Conservation (phyloP, 768 basidiomycete genomes). For the Tubosaeta brunneosetosa region DNA sequence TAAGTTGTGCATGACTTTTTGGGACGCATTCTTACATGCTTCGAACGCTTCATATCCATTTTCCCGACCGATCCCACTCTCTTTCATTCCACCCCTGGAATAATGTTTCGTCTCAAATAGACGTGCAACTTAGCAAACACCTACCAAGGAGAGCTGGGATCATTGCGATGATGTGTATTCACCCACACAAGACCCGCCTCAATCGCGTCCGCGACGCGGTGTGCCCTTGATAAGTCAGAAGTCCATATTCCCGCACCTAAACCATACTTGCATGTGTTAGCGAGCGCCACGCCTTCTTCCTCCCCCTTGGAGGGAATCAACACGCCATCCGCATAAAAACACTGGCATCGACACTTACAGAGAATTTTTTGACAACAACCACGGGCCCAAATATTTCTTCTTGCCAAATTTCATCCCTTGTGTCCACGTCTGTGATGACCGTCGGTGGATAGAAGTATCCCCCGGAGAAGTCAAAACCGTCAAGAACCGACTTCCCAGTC, state of each 20-base stretch:
- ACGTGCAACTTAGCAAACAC: slow-evolving; percentile 1
- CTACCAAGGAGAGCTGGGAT: slow-evolving; percentile 85
- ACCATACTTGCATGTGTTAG: slow-evolving; percentile 76
- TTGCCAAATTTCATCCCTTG: slow-evolving; percentile 64
- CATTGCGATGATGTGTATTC: slow-evolving; percentile 86
- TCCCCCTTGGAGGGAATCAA: slow-evolving; percentile 42
- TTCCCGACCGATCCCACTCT: slow-evolving; percentile 82
- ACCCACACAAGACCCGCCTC: slow-evolving; percentile 82
- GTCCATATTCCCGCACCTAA: slow-evolving; percentile 84
- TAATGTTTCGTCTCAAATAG: slow-evolving; percentile 2
- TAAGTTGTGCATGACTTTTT: not conserved
- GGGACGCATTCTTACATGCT: slow-evolving; percentile 49
- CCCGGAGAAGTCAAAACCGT: slow-evolving; percentile 63
- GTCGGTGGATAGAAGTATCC: slow-evolving; percentile 83
- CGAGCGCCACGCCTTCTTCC: slow-evolving; percentile 58
- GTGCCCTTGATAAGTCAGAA: slow-evolving; percentile 64
- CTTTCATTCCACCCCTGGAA: slow-evolving; percentile 85
- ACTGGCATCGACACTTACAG: slow-evolving; percentile 34
- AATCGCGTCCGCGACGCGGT: slow-evolving; percentile 65
- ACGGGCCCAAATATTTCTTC: slow-evolving; percentile 88
- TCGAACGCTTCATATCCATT: slow-evolving; percentile 81
- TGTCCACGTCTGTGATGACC: slow-evolving; percentile 54
- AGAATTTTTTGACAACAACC: slow-evolving; percentile 59
- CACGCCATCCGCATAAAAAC: not conserved
- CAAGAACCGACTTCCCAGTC: slow-evolving; percentile 56